phyloP scores from a whole-genome alignment of 78 protist genomes.

The Salpingoeca rosetta region DNA sequence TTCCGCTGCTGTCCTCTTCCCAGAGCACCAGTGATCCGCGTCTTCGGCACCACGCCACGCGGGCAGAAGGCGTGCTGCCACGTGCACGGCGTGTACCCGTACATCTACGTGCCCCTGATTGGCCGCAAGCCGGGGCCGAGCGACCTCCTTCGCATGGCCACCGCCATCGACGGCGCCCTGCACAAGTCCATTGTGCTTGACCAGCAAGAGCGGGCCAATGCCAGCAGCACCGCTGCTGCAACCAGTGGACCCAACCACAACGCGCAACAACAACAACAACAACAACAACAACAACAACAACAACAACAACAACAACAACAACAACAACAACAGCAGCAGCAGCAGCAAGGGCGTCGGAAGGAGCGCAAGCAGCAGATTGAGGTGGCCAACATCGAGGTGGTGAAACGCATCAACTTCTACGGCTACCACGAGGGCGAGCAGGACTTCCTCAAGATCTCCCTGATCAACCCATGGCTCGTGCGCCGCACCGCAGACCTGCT shows the following conservation, averaged over 20 bases:
- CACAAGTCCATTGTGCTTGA: background rate
- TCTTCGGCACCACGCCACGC: conserved; percentile 72
- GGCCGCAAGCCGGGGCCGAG: background rate
- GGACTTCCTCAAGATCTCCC: conserved; percentile 48
- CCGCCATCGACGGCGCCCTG: conserved; percentile 44
- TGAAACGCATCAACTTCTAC: conserved; percentile 64
- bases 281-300: background rate
- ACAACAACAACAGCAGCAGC: conserved; percentile 3
- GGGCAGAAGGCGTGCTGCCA: conserved; percentile 72
- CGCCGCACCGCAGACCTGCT: conserved; percentile 25
- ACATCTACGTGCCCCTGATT: conserved; percentile 40
- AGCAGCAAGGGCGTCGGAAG: background rate
- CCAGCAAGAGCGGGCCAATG: no score
- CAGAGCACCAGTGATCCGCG: conserved; percentile 62
- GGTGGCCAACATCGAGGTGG: conserved; percentile 13
- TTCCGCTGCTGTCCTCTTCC: background rate
- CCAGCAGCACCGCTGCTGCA: background rate
- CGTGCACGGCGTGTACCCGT: conserved; percentile 67
- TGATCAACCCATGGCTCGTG: conserved; percentile 41
- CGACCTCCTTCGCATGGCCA: conserved; percentile 18
- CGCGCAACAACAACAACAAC: no score
- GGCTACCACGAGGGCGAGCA: conserved; percentile 55
- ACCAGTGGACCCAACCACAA: background rate
- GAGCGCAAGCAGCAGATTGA: background rate
- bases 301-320: background rate